Evolutionary conservation across 2,329 filamentous ascomycete genomes (phyloP).

Genomic region (Orbilia ellipsospora): DNA sequence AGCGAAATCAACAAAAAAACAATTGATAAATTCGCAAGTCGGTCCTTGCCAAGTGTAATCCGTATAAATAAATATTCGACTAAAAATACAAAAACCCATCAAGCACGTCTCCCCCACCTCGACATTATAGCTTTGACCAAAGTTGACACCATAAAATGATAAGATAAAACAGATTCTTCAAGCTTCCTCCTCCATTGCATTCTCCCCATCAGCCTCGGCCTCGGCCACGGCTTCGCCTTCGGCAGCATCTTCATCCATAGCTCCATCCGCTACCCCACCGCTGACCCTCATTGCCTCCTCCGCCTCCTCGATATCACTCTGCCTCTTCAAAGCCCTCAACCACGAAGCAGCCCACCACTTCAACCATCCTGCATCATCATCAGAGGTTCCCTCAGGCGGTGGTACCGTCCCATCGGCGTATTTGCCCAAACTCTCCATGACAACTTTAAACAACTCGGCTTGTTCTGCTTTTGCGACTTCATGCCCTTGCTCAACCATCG

Average conservation of each 20-base stretch:
- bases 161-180: constrained; percentile 1
- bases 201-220: constrained; percentile 5
- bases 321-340: constrained; percentile 84
- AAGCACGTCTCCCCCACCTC: neutral
- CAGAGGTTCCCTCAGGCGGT: constrained; percentile 67
- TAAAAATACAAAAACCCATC: constrained; percentile 18
- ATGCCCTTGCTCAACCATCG: constrained; percentile 74
- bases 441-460: constrained; percentile 77
- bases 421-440: constrained; percentile 76
- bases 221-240: constrained; percentile 6
- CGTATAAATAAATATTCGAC: constrained; percentile 1
- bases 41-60: too few species aligned
- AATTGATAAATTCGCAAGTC: constrained; percentile 4
- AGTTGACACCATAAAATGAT: too few species aligned
- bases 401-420: constrained; percentile 41
- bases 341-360: constrained; percentile 85
- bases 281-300: constrained; percentile 64
- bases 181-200: constrained; percentile 43
- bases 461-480: constrained; percentile 77
- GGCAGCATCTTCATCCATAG: constrained; percentile 39
- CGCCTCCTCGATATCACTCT: constrained; percentile 85
- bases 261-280: constrained; percentile 2
- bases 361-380: constrained; percentile 73
- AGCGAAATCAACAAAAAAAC: constrained; percentile 14
- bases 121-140: too few species aligned